Evolutionary conservation across 1,284 basidiomycete genomes (phyloP).

Genomic region (Trichosporon sp.): DNA sequence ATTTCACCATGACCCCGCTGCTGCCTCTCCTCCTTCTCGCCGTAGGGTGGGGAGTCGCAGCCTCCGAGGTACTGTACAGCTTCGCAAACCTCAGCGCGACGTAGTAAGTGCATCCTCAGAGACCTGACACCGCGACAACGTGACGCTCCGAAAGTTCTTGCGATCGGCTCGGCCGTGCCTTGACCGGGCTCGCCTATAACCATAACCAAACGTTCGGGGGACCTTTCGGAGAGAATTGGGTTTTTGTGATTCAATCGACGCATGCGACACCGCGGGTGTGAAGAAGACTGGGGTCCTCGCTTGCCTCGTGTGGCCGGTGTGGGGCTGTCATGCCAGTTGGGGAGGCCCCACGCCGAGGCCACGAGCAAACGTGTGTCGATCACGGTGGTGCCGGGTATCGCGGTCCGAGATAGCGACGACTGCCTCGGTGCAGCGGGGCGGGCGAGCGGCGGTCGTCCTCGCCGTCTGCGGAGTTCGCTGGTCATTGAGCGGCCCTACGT

Average conservation of each 20-base stretch:
- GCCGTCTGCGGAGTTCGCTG: too few species aligned
- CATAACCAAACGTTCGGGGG: neutral
- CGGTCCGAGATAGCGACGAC: neutral
- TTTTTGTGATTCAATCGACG: neutral
- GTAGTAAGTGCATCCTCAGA: slow-evolving; percentile 24
- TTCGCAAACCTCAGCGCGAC: slow-evolving; percentile 30
- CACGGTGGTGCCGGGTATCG: neutral
- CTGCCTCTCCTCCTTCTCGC: neutral
- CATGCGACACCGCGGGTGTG: too few species aligned
- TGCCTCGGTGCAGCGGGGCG: neutral
- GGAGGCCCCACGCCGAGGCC: neutral
- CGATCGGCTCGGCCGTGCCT: slow-evolving; percentile 9
- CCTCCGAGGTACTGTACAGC: slow-evolving; percentile 21
- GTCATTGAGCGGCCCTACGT: too few species aligned
- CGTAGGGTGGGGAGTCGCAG: slow-evolving; percentile 2
- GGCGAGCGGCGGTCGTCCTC: neutral
- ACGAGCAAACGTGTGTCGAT: neutral
- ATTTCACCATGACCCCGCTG: neutral
- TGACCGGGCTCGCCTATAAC: neutral
- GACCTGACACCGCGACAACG: neutral
- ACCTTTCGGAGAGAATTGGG: neutral
- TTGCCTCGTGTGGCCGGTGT: neutral
- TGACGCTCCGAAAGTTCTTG: neutral
- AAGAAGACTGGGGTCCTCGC: neutral
- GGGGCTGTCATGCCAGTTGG: too few species aligned